Evolutionary conservation across 805 yeast species (phyloP).

Genomic region (Nakazawaea ishiwadae): DNA sequence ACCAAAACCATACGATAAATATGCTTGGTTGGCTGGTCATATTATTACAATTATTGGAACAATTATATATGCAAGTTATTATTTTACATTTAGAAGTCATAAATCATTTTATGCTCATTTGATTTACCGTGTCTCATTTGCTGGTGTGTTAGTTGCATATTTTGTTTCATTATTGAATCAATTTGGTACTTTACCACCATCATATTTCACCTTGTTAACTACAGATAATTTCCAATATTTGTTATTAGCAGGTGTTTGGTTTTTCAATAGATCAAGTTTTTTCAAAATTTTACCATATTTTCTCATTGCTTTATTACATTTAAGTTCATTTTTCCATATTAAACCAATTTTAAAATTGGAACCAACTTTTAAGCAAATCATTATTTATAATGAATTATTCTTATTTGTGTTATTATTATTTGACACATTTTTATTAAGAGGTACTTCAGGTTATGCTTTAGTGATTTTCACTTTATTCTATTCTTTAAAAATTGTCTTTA

Average conservation of each 20-base stretch:
- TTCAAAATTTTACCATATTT: slow-evolving; percentile 62
- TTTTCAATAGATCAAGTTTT: slow-evolving; percentile 56
- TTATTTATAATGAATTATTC: slow-evolving; percentile 58
- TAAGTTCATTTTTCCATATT: slow-evolving; percentile 37
- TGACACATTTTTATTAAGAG: slow-evolving; percentile 60
- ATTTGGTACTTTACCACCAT: slow-evolving; percentile 58
- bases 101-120: slow-evolving; percentile 42
- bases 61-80: slow-evolving; percentile 26
- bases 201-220: slow-evolving; percentile 58
- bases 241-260: slow-evolving; percentile 52
- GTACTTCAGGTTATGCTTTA: slow-evolving; percentile 67
- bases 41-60: slow-evolving; percentile 40
- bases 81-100: slow-evolving; percentile 30
- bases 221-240: slow-evolving; percentile 74
- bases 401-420: slow-evolving; percentile 47
- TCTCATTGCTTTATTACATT: slow-evolving; percentile 53
- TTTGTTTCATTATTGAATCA: slow-evolving; percentile 50
- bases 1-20: slow-evolving; percentile 36
- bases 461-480: slow-evolving; percentile 52
- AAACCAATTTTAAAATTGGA: slow-evolving; percentile 34
- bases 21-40: slow-evolving; percentile 59
- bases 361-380: slow-evolving; percentile 34
- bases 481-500: slow-evolving; percentile 67
- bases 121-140: slow-evolving; percentile 47
- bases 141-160: slow-evolving; percentile 53